Percentiles rank a stretch among this genome's conserved stretches.
Conservation (phyloP, 306 rosid species). For the Hippophae rhamnoides region DNA sequence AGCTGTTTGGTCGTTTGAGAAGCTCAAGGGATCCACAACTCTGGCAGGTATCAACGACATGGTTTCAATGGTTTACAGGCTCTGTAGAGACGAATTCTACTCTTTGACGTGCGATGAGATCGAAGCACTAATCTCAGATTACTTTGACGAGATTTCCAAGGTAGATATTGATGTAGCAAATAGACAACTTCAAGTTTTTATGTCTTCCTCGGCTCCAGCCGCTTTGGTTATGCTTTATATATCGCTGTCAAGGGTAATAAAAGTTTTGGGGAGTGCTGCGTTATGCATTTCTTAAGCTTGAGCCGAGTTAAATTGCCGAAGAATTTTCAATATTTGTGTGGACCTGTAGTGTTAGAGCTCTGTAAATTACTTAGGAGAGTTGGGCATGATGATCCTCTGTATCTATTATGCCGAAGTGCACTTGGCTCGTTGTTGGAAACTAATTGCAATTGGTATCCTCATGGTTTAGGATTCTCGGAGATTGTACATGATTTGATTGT, state of each 20-base stretch:
- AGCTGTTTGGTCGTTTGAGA: conserved; percentile 47
- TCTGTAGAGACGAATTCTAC: conserved; percentile 39
- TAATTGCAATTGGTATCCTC: conserved; percentile 7
- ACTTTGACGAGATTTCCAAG: conserved; percentile 21
- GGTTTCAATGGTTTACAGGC: conserved; percentile 25
- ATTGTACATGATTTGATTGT: too few species aligned
- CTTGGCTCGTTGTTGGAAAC: conserved; percentile 36
- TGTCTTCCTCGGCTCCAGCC: conserved; percentile 38
- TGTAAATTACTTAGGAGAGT: conserved; percentile 49
- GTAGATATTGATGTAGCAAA: conserved; percentile 22
- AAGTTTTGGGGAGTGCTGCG: conserved; percentile 27
- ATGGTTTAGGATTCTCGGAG: conserved; percentile 16
- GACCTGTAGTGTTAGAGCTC: conserved; percentile 44
- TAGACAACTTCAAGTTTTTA: conserved; percentile 45
- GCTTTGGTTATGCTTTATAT: conserved; percentile 45
- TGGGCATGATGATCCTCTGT: conserved; percentile 40
- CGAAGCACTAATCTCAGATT: conserved; percentile 21
- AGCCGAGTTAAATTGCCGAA: conserved; percentile 19
- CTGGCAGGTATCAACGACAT: conserved; percentile 37
- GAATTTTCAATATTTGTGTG: conserved; percentile 25
- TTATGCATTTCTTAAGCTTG: conserved; percentile 39
- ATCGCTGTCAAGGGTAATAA: conserved; percentile 30
- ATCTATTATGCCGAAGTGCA: conserved; percentile 38
- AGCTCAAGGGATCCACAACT: conserved; percentile 43
- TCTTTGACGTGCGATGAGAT: conserved; percentile 22